These are phyloP conservation scores for Lentinula edodes DNA, from an alignment of 768 basidiomycete genomes.

Conservation along the genomic window DNA sequence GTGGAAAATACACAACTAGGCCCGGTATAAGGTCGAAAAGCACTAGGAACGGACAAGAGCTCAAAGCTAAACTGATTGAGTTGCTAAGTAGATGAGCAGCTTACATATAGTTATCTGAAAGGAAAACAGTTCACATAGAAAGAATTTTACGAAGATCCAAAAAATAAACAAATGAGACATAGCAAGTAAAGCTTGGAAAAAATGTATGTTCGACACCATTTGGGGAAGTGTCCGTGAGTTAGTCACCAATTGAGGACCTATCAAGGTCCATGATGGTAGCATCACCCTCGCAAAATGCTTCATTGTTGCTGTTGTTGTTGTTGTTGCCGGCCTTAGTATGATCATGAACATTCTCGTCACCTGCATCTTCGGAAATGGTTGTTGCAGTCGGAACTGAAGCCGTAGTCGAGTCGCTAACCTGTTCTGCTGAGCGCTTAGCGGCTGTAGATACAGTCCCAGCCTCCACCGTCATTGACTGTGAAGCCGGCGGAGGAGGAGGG, in stretches of 20 bases:
- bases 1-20: not conserved
- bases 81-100: not conserved
- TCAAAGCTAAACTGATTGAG: not conserved
- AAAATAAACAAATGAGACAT: not conserved
- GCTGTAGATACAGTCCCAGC: constrained; percentile 6
- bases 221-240: not conserved
- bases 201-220: not conserved
- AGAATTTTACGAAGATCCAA: not conserved
- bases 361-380: not conserved
- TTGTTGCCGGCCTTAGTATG: not conserved
- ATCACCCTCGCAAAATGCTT: not conserved
- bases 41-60: not conserved
- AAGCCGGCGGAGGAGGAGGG: constrained; percentile 25
- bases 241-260: not conserved
- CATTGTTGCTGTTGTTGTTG: too few relatives aligned
- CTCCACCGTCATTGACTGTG: constrained; percentile 3
- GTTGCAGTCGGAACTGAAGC: not conserved
- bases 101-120: not conserved
- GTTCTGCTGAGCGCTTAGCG: not conserved
- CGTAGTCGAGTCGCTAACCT: not conserved
- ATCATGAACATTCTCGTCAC: not conserved
- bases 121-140: not conserved
- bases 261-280: not conserved
- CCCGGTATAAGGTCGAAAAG: constrained; percentile 6
- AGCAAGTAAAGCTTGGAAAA: not conserved